Evolutionary conservation across 83 land plant genomes (phyloP).

Genomic region (Picea mariana): DNA sequence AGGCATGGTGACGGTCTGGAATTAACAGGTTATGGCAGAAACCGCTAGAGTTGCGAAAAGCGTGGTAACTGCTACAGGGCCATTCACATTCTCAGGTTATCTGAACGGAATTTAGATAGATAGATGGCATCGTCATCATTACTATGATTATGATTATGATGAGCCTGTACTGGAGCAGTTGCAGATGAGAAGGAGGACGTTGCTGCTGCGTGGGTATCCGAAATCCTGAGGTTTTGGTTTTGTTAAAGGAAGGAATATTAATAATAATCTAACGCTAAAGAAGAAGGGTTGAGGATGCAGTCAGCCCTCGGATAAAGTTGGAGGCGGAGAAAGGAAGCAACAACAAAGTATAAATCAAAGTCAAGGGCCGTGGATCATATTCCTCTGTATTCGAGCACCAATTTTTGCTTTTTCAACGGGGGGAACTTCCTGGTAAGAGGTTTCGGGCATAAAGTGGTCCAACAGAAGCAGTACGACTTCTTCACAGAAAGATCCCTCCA

Average conservation of each 20-base stretch:
- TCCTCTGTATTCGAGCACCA: conserved; percentile 6
- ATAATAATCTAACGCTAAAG: neutral
- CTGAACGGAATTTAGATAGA: too few relatives aligned
- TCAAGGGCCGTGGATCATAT: neutral
- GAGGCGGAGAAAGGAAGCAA: neutral
- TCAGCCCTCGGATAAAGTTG: neutral
- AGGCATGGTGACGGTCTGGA: too few relatives aligned
- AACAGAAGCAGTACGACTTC: conserved; percentile 5
- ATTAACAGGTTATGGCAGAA: too few relatives aligned
- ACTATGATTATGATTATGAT: neutral
- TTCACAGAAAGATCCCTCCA: neutral
- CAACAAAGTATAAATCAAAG: too few relatives aligned
- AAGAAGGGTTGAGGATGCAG: neutral
- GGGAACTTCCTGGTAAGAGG: conserved; percentile 9
- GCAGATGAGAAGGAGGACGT: neutral
- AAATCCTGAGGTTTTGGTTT: neutral
- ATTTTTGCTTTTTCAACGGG: neutral
- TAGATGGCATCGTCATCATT: neutral
- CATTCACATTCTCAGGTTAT: too few relatives aligned
- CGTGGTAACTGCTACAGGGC: too few relatives aligned
- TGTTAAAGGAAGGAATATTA: neutral
- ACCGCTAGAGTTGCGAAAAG: too few relatives aligned
- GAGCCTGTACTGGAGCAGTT: neutral
- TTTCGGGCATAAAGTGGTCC: conserved; percentile 1
- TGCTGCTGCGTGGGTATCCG: neutral